Conservation (phyloP, 1,284 basidiomycete genomes). For the Ganoderma leucocontextum region DNA sequence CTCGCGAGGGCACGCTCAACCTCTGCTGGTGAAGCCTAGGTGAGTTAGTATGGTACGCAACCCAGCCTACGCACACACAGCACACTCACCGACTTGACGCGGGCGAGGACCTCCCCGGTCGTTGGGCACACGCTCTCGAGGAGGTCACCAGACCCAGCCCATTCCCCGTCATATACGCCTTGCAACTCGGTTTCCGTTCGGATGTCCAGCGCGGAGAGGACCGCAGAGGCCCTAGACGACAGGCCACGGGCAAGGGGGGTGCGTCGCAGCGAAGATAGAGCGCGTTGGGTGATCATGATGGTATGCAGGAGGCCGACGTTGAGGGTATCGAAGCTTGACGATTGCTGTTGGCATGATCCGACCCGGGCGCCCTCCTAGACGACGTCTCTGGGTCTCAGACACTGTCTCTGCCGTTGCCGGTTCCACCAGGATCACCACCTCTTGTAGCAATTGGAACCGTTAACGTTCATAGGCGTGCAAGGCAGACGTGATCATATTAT, state of each 20-base stretch:
- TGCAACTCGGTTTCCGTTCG: slow-evolving; percentile 54
- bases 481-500: too few species aligned
- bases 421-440: too few species aligned
- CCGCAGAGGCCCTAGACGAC: slow-evolving; percentile 69
- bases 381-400: too few species aligned
- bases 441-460: too few species aligned
- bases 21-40: slow-evolving; percentile 72
- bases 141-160: slow-evolving; percentile 79
- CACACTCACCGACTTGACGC: slow-evolving; percentile 65
- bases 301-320: slow-evolving; percentile 12
- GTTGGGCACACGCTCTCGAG: slow-evolving; percentile 76
- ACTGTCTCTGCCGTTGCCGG: not conserved
- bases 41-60: not conserved
- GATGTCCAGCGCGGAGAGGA: slow-evolving; percentile 72
- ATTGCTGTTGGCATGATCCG: slow-evolving; percentile 23
- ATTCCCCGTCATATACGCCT: slow-evolving; percentile 82
- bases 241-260: slow-evolving; percentile 42
- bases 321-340: not conserved
- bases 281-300: slow-evolving; percentile 30
- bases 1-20: slow-evolving; percentile 68
- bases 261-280: slow-evolving; percentile 25
- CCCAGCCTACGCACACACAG: not conserved
- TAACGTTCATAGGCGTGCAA: too few species aligned
- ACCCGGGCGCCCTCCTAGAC: slow-evolving; percentile 4
- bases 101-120: slow-evolving; percentile 78